Conservation (phyloP, 1,284 basidiomycete genomes). For the Cryptococcus maquisensis region DNA sequence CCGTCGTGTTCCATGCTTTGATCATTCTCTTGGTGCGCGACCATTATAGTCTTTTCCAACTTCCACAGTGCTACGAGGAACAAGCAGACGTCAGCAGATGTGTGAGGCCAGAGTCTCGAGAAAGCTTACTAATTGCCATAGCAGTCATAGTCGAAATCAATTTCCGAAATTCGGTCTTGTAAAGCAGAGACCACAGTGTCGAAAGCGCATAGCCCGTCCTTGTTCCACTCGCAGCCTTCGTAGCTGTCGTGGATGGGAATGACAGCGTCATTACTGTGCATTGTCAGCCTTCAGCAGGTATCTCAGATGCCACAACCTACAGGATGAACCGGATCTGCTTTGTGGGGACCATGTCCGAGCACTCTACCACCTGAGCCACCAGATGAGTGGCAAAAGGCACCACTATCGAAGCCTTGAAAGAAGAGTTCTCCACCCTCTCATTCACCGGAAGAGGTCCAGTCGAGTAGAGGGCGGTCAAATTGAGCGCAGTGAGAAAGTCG, state of each 20-base stretch:
- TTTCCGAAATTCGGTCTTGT: slow-evolving; percentile 61
- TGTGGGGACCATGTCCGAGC: slow-evolving; percentile 27
- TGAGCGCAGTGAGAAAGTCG: slow-evolving; percentile 69
- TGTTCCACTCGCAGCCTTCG: slow-evolving; percentile 61
- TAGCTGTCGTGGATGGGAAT: slow-evolving; percentile 68
- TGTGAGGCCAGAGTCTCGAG: no score
- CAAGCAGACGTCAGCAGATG: not conserved
- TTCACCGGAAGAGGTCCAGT: slow-evolving; percentile 22
- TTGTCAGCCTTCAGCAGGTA: no score
- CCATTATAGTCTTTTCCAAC: slow-evolving; percentile 26
- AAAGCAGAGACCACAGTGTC: slow-evolving; percentile 67
- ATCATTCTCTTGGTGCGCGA: slow-evolving; percentile 10
- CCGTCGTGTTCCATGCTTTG: no score
- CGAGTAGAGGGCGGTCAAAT: slow-evolving; percentile 54
- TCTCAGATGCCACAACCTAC: slow-evolving; percentile 8
- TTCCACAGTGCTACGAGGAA: slow-evolving; percentile 9
- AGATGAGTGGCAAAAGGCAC: slow-evolving; percentile 66
- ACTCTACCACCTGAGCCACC: slow-evolving; percentile 41
- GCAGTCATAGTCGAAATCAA: slow-evolving; percentile 73
- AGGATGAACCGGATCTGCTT: slow-evolving; percentile 47
- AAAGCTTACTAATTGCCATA: slow-evolving; percentile 62
- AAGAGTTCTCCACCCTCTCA: slow-evolving; percentile 9
- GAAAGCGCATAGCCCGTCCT: slow-evolving; percentile 75
- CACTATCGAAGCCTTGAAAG: slow-evolving; percentile 63
- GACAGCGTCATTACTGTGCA: slow-evolving; percentile 75